A percentile compares a stretch with the other conserved stretches of the same genome.
phyloP scores from a whole-genome alignment of 768 basidiomycete genomes.

The Dioszegia hungarica region DNA sequence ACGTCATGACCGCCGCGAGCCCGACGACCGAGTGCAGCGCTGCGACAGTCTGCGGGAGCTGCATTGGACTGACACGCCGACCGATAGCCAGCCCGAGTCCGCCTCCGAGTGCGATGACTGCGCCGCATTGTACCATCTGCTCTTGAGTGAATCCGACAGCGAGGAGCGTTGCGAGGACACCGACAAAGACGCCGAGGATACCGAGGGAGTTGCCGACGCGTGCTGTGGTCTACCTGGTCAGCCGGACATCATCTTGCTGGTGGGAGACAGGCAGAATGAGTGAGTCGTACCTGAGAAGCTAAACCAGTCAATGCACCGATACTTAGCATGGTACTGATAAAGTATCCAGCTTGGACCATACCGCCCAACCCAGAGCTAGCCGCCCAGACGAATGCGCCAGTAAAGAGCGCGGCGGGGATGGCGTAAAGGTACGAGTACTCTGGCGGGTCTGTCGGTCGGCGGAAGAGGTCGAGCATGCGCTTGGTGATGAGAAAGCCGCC shows the following conservation, averaged over 20 bases:
- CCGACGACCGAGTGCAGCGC: constrained; percentile 85
- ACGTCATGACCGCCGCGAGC: constrained; percentile 80
- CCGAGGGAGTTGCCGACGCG: constrained; percentile 85
- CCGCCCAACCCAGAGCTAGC: constrained; percentile 80
- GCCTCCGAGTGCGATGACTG: constrained; percentile 69
- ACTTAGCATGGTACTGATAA: constrained; percentile 78
- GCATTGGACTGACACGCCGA: constrained; percentile 76
- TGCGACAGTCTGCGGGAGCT: constrained; percentile 76
- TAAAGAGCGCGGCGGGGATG: constrained; percentile 73
- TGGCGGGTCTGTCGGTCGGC: constrained; percentile 77
- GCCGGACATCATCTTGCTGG: neutral
- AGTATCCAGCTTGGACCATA: constrained; percentile 79
- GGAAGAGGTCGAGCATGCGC: constrained; percentile 90
- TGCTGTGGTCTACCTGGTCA: constrained; percentile 76
- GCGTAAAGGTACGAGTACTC: constrained; percentile 81
- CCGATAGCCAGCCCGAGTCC: constrained; percentile 68
- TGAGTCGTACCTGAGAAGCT: constrained; percentile 52
- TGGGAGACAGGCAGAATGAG: no score
- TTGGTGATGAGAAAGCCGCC: constrained; percentile 87
- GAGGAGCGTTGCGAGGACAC: constrained; percentile 70
- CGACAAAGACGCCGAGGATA: constrained; percentile 75
- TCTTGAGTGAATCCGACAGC: constrained; percentile 77
- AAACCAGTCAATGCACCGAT: constrained; percentile 82
- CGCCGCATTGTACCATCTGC: constrained; percentile 71
- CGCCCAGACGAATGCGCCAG: constrained; percentile 74